These are phyloP conservation scores for Silene conica DNA, from an alignment of 148 eudicot genomes.

Conservation along the genomic window DNA sequence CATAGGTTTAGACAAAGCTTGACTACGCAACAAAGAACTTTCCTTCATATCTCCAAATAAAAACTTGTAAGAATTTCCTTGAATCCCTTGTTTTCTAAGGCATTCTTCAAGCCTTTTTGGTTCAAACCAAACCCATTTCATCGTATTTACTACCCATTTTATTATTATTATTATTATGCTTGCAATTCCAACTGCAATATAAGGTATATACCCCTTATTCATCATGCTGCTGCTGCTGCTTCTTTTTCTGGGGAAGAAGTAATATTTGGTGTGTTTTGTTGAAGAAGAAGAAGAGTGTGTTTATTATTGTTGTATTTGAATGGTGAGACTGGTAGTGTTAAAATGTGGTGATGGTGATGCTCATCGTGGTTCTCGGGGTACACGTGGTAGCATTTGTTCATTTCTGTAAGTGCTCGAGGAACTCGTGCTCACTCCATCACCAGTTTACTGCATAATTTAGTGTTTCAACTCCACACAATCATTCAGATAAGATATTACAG, in stretches of 20 bases:
- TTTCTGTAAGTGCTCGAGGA: too few species aligned
- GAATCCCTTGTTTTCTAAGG: constrained; percentile 21
- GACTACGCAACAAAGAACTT: background rate
- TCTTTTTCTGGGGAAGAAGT: background rate
- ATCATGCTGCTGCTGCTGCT: background rate
- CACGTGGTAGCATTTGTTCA: too few species aligned
- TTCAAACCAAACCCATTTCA: constrained; percentile 24
- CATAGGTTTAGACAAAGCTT: constrained; percentile 10
- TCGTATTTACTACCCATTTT: background rate
- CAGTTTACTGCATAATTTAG: too few species aligned
- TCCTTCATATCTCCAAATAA: constrained; percentile 22
- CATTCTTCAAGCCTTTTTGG: constrained; percentile 14
- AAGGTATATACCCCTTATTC: background rate
- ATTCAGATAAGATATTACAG: too few species aligned
- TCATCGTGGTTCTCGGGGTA: too few species aligned
- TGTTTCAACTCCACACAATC: too few species aligned
- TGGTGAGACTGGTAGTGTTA: too few species aligned
- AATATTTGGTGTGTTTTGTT: too few species aligned
- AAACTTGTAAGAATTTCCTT: constrained; percentile 22
- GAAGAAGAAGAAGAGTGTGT: too few species aligned
- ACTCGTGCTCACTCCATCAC: too few species aligned
- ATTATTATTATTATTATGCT: background rate
- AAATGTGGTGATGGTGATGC: too few species aligned
- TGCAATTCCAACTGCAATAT: background rate
- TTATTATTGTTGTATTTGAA: too few species aligned